Conservation (phyloP, 345 rosid genomes). For the Lepidium aucheri region DNA sequence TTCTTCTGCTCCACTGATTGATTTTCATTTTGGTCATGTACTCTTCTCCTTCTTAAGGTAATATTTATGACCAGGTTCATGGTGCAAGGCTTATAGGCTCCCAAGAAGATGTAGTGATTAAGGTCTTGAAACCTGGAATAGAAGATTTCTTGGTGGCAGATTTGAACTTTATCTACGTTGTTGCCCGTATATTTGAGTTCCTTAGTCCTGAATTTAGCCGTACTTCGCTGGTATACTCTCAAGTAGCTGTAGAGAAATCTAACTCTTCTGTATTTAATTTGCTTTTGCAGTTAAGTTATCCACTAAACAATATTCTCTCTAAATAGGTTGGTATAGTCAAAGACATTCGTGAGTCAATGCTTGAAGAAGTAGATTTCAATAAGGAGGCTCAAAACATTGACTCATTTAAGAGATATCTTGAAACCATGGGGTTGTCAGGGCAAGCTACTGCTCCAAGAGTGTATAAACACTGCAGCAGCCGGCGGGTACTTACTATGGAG, state of each 20-base stretch:
- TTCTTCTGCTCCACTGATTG: not conserved
- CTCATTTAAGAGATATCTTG: constrained; percentile 73
- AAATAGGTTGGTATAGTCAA: constrained; percentile 74
- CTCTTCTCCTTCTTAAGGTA: constrained; percentile 3
- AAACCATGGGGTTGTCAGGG: constrained; percentile 73
- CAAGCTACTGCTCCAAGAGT: constrained; percentile 95
- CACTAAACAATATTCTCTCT: not conserved
- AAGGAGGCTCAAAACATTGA: constrained; percentile 87
- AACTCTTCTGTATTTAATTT: not conserved
- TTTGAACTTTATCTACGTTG: constrained; percentile 77
- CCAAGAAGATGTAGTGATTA: constrained; percentile 85
- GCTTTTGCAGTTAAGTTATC: not conserved
- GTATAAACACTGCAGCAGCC: constrained; percentile 76
- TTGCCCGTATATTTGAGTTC: constrained; percentile 89
- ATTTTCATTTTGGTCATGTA: constrained; percentile 8
- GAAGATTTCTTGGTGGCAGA: constrained; percentile 89
- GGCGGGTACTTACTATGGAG: constrained; percentile 86
- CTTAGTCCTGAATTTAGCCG: constrained; percentile 82
- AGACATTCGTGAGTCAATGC: constrained; percentile 93
- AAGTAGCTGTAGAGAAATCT: not conserved
- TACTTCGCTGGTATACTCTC: constrained; percentile 67
- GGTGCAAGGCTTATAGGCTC: constrained; percentile 85
- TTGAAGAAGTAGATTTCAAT: constrained; percentile 91
- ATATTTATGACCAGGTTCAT: constrained; percentile 57
- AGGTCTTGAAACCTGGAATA: constrained; percentile 91